Evolutionary conservation across 257 asterid genomes (phyloP), one percentile per base, ranked within the genome.

Genomic region (Anisodus acutangulus): DNA sequence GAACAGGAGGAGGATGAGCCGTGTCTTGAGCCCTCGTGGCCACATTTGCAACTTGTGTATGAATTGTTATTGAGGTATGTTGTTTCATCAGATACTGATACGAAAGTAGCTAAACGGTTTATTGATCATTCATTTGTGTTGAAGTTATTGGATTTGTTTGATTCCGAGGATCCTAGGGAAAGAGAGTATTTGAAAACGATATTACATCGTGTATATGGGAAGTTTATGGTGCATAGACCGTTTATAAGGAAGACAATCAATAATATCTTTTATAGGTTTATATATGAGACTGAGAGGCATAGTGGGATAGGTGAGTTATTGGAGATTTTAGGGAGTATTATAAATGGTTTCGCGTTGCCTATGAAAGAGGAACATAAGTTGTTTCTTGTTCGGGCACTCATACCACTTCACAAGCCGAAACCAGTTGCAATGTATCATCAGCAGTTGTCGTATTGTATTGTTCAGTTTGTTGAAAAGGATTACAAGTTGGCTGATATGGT

Each of bases 361-460:
- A 84, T 86, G 89, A 86, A 86, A 78, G 89, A 86, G 85, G 89
- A 86, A 51, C 89, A 86, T 68, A 86, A 84, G 83, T 35, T 86
- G n/a, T 86, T 86, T 47, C 87, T 86, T n/a, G 63, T 69, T 12
- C 82, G 87, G 64, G 89, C 83, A 12, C 85, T 86, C n/a, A 84
- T 86, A 59, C 89, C 89, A 59, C 85, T 86, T 7, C 89, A 86
- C 83, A 86, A 86, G n/a, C 89, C 89, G 6, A 86, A 84, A 66
- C 6, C 83, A 1, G 66, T 86, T 59, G 63, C 85, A 3, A 35
- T 80, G 62, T 86, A 86, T 84, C 89, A 86, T 81, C 85, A 80
- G 82, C 89, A 86, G 78, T 53, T 86, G 19, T 70, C 87, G 6
- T 86, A 86, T 35, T 86, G 89, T 81, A 72, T 84, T 55, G 58